A percentile compares a stretch with the other conserved stretches of the same genome.
Evolutionary conservation across 805 yeast genomes (phyloP).

Genomic region (Candida dajiaensis): DNA sequence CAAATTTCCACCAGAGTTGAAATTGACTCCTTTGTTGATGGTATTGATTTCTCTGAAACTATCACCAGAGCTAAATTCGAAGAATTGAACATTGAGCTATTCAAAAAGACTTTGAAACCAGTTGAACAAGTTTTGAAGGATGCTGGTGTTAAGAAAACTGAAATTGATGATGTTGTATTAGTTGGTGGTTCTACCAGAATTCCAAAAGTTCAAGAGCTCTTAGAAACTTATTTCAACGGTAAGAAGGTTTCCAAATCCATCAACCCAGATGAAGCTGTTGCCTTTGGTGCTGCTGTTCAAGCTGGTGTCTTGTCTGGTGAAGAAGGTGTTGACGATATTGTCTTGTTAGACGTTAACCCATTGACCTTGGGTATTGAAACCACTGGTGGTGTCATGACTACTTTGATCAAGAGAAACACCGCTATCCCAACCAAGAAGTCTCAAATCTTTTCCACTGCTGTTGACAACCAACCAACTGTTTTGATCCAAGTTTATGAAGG

Average conservation of each 20-base stretch:
- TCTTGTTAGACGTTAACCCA: slow-evolving; percentile 89
- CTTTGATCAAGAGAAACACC: slow-evolving; percentile 89
- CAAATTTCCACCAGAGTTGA: slow-evolving; percentile 95
- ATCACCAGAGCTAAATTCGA: slow-evolving; percentile 97
- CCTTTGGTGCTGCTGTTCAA: slow-evolving; percentile 99
- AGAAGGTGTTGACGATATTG: slow-evolving; percentile 85
- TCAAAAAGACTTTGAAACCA: slow-evolving; percentile 92
- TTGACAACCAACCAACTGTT: slow-evolving; percentile 94
- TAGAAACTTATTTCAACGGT: slow-evolving; percentile 86
- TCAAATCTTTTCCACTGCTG: slow-evolving; percentile 92
- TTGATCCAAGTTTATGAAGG: slow-evolving; percentile 93
- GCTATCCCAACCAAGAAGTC: slow-evolving; percentile 95
- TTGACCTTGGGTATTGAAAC: slow-evolving; percentile 94
- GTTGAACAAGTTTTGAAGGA: slow-evolving; percentile 95
- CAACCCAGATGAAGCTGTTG: slow-evolving; percentile 99
- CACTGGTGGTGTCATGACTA: slow-evolving; percentile 97
- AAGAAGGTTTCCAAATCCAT: slow-evolving; percentile 96
- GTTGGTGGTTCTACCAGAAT: slow-evolving; percentile 99
- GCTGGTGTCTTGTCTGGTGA: slow-evolving; percentile 97
- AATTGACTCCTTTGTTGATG: slow-evolving; percentile 91
- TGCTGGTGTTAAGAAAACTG: slow-evolving; percentile 80
- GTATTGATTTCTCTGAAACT: slow-evolving; percentile 92
- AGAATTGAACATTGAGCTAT: slow-evolving; percentile 87
- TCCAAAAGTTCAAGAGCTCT: slow-evolving; percentile 94
- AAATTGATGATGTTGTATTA: slow-evolving; percentile 88